These are phyloP conservation scores for Sechiopsis laciniata DNA, from an alignment of 306 rosid genomes.

Conservation along the genomic window DNA sequence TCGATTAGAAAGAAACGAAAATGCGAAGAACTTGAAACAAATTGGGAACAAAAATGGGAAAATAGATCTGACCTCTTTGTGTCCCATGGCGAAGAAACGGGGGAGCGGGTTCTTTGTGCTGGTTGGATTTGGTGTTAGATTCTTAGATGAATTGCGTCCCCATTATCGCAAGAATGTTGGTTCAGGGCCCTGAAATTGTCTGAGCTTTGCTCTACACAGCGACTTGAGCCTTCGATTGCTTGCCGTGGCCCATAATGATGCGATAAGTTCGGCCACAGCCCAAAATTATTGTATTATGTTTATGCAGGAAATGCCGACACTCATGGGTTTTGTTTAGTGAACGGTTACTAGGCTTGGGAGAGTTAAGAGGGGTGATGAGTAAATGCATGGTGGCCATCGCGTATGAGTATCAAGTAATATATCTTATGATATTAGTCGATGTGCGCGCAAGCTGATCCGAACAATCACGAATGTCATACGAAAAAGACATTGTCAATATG, in stretches of 20 bases:
- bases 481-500: too few relatives aligned
- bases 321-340: too few relatives aligned
- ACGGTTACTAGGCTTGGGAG: too few relatives aligned
- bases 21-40: background rate
- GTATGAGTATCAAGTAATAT: too few relatives aligned
- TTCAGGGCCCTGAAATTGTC: background rate
- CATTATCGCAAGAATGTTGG: constrained; percentile 8
- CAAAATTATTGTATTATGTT: background rate
- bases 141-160: constrained; percentile 7
- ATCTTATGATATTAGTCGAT: too few relatives aligned
- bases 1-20: background rate
- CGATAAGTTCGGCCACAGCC: background rate
- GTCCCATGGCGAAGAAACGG: constrained; percentile 14
- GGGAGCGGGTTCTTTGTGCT: background rate
- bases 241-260: background rate
- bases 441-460: too few relatives aligned
- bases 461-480: too few relatives aligned
- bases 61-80: constrained; percentile 18
- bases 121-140: background rate
- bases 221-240: background rate
- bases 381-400: too few relatives aligned
- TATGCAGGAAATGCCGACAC: too few relatives aligned
- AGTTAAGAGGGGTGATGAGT: too few relatives aligned
- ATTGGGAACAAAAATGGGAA: background rate
- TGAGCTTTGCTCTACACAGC: background rate